phyloP scores from a whole-genome alignment of 2,329 filamentous ascomycete species.

The Venturiaceae sp. region DNA sequence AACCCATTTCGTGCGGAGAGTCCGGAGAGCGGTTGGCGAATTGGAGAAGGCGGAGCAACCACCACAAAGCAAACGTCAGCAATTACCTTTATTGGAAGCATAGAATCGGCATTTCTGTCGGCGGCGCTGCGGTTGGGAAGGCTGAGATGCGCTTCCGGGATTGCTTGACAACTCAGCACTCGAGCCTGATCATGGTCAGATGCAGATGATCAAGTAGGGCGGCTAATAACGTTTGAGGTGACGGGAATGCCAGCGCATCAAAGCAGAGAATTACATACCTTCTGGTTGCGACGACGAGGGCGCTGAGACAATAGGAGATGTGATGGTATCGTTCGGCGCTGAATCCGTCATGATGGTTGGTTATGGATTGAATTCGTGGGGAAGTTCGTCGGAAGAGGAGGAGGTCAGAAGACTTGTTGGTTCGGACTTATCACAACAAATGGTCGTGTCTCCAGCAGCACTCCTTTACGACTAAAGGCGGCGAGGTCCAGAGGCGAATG shows the following conservation, averaged over 20 bases:
- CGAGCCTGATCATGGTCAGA: neutral
- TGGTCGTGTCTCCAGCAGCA: too few relatives aligned
- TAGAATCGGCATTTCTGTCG: neutral
- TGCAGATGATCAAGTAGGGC: constrained; percentile 3
- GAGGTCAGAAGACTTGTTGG: neutral
- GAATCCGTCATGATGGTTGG: too few relatives aligned
- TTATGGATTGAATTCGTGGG: too few relatives aligned
- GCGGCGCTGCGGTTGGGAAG: neutral
- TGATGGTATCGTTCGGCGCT: neutral
- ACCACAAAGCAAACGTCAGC: neutral
- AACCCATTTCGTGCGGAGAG: too few relatives aligned
- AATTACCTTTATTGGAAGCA: neutral
- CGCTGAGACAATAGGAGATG: neutral
- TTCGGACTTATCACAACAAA: too few relatives aligned
- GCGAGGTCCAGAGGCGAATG: too few relatives aligned
- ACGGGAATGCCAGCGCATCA: neutral
- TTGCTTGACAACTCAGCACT: constrained; percentile 1
- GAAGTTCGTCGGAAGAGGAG: neutral
- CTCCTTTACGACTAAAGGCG: too few relatives aligned
- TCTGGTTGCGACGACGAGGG: neutral
- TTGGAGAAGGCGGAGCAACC: neutral
- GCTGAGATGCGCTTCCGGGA: neutral
- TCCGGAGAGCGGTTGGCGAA: too few relatives aligned
- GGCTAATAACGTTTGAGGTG: too few relatives aligned
- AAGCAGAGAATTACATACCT: neutral